Conservation (phyloP, 371 early-diverging fungal genomes). For the Circinella umbellata region DNA sequence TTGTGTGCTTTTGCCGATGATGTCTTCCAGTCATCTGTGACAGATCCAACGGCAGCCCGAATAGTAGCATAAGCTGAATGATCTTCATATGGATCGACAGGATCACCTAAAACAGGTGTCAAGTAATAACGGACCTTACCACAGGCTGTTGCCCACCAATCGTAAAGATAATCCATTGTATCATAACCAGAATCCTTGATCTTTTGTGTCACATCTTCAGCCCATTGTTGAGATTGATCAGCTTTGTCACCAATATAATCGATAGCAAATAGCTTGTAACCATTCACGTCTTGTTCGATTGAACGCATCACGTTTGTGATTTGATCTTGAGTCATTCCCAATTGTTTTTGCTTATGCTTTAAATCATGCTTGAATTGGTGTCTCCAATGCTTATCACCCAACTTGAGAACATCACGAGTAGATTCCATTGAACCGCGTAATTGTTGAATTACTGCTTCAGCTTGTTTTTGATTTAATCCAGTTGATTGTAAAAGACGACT, state of each 20-base stretch:
- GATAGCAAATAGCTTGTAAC: conserved; percentile 54
- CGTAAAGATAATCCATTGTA: conserved; percentile 13
- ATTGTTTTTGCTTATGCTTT: conserved; percentile 22
- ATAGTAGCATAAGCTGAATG: conserved; percentile 31
- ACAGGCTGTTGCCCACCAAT: conserved; percentile 4
- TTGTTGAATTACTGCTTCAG: conserved; percentile 23
- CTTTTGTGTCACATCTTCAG: conserved; percentile 11
- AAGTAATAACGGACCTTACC: not conserved
- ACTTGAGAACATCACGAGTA: conserved; percentile 27
- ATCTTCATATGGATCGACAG: conserved; percentile 12
- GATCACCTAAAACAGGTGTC: not conserved
- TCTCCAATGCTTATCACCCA: conserved; percentile 42
- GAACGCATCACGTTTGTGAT: conserved; percentile 27
- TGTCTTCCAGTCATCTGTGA: conserved; percentile 16
- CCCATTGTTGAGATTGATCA: conserved; percentile 31
- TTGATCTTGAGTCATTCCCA: conserved; percentile 39
- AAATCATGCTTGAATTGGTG: conserved; percentile 34
- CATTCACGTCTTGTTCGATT: conserved; percentile 36
- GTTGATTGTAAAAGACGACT: conserved; percentile 32
- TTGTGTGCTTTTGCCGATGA: conserved; percentile 7
- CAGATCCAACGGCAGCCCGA: conserved; percentile 19
- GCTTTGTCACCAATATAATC: conserved; percentile 41
- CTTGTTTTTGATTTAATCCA: conserved; percentile 39
- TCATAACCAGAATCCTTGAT: conserved; percentile 14
- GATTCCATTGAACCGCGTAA: conserved; percentile 35